These are phyloP conservation scores for Klebsormidium nitens DNA, from an alignment of 139 green algal genomes.

Conservation along the genomic window DNA sequence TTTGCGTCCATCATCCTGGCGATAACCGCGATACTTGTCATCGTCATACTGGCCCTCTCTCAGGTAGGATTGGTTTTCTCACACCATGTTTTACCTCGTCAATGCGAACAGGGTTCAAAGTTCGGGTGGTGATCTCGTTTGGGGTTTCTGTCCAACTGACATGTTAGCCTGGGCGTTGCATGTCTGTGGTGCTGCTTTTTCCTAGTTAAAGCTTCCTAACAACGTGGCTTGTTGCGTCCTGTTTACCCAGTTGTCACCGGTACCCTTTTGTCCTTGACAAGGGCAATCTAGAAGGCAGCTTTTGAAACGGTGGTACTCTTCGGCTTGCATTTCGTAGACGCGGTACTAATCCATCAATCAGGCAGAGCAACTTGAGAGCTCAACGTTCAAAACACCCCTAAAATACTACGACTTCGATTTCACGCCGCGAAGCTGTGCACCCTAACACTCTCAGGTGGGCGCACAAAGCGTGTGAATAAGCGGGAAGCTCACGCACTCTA, in stretches of 20 bases:
- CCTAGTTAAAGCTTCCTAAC: neutral
- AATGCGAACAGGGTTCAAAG: slow-evolving; percentile 1
- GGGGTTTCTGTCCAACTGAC: neutral
- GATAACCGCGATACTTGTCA: neutral
- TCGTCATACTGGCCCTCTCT: slow-evolving; percentile 23
- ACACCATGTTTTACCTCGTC: neutral
- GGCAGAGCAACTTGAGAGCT: neutral
- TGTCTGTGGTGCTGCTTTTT: neutral
- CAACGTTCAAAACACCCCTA: neutral
- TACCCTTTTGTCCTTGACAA: too few species aligned
- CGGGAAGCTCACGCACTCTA: neutral
- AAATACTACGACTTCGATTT: neutral
- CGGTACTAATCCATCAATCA: too few species aligned
- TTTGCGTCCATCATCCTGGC: slow-evolving; percentile 12
- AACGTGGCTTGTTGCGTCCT: neutral
- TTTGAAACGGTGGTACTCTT: too few species aligned
- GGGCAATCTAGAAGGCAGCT: too few species aligned
- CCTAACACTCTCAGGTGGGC: neutral
- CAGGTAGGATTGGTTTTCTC: neutral
- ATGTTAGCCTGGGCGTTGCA: neutral
- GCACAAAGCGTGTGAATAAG: too few species aligned
- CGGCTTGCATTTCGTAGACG: too few species aligned
- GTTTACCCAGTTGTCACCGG: neutral
- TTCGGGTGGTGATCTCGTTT: neutral
- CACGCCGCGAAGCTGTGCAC: neutral